Evolutionary conservation across 805 yeast species (phyloP), one percentile per base, ranked within the genome.

Genomic region (Monosporozyma siamensis): DNA sequence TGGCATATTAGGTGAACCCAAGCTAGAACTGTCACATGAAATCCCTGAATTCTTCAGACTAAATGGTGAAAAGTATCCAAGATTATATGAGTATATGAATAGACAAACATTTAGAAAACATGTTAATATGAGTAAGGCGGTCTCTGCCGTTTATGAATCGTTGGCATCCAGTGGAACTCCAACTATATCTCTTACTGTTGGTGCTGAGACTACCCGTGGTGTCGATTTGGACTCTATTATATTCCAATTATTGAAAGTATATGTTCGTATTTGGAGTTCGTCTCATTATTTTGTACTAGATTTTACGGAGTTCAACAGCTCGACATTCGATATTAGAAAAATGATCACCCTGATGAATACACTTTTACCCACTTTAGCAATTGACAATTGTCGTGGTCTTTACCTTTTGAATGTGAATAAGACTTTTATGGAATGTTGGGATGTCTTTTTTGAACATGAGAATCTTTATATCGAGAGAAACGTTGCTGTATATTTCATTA

Each of bases 81-180:
- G 73, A 44, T 66, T 80, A 21, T 78, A 75, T 51, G 94, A 86
- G 44, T 83, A 83, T 49, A 80, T 87, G 86, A 72, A 77, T 21
- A 78, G 77, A 43, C 72, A 78, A 61, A 68, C 86, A 0, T 65
- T 74, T 37, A 71, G 73, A 45, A 78, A 79, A 45, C 57, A 69
- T 5, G 53, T 65, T 18, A 75, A 42, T n/a, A 40, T 43, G 23
- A 34, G 42, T 8, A 35, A 27, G 3, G 42, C 74, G 12, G 51
- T 62, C 11, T 65, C 70, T 0, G 64, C 80, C 29, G 69, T 83
- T 9, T 77, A 74, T 40, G 86, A 77, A 48, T 76, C 83, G 1
- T 75, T 82, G 12, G 76, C 82, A 29, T 68, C 72, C 30, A 94
- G 84, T 54, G 95, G 95, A 11, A 62, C 76, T 0, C 94, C 92